These are phyloP conservation scores for Komagataella kurtzmanii DNA, from an alignment of 805 yeast species.

Conservation along the genomic window DNA sequence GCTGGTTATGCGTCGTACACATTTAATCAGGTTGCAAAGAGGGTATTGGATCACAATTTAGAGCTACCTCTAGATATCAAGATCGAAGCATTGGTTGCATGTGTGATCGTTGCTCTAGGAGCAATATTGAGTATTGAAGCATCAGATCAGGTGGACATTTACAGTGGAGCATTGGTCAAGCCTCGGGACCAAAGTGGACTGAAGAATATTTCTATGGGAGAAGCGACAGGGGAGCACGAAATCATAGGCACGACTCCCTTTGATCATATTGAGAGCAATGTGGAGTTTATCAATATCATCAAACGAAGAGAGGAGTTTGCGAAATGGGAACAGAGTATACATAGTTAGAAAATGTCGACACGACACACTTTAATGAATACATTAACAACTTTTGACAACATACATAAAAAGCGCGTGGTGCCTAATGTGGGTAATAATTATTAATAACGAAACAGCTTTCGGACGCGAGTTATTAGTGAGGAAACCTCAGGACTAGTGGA, in stretches of 20 bases:
- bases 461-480: not conserved
- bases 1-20: conserved; percentile 44
- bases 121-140: conserved; percentile 19
- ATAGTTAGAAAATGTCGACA: conserved; percentile 1
- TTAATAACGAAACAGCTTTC: not conserved
- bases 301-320: conserved; percentile 29
- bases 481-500: not conserved
- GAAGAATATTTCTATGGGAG: conserved; percentile 31
- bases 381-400: not conserved
- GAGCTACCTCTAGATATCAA: conserved; percentile 31
- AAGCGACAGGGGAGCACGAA: conserved; percentile 35
- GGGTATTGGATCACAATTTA: conserved; percentile 4
- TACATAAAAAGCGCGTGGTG: conserved; percentile 1
- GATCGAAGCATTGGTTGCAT: conserved; percentile 35
- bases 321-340: conserved; percentile 15
- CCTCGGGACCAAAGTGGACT: conserved; percentile 11
- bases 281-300: conserved; percentile 35
- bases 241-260: conserved; percentile 31
- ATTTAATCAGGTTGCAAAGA: conserved; percentile 25
- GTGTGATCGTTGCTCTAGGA: conserved; percentile 26
- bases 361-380: not conserved
- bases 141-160: conserved; percentile 7
- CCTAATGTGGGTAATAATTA: not conserved
- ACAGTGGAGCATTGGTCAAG: conserved; percentile 14
- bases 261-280: conserved; percentile 33